Evolutionary conservation across 2,329 filamentous ascomycete species (phyloP), one percentile per base, ranked within the genome.

Genomic region (Fusarium agapanthi): DNA sequence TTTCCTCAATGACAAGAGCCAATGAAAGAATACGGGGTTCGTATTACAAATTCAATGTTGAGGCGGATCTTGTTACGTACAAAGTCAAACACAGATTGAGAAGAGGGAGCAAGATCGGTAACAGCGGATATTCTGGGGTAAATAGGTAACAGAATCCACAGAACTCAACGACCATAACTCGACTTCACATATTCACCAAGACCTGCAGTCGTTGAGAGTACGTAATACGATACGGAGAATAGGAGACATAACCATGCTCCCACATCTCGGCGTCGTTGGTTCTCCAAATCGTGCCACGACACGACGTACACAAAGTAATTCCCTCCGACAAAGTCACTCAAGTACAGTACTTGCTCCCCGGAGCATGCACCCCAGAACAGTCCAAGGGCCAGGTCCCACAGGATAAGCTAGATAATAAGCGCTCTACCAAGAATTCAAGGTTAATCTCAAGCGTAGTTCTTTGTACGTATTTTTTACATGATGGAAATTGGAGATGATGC

Each of bases 401-500:
- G 15, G 54, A 67, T 61, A 60, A 51, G n/a, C 64, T 67, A 67
- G 47, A 48, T 54, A 61, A 69, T 44, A 59, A 50, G 48, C 30
- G 48, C 44, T 54, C 30, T 20, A n/a, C 54, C 28, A 28, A 44
- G 48, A 30, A 67, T 41, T 61, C 59, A 63, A 69, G 65, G 67
- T 69, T 69, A 69, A 65, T 61, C 41, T 41, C 35, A 61, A 69
- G 66, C 45, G 56, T 44, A 67, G 60, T 75, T 75, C 40, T 47
- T 63, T 61, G 71, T 76, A 75, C 74, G 73, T 75, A 75, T 48
- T 65, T 66, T 56, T 75, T 75, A 75, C 74, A 57, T 76, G 57
- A 76, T 76, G 38, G 60, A 76, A 76, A 76, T 73, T 75, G 74
- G 71, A 71, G 73, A 60, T 54, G 30, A 40, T 65, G 71, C 63